Percentiles rank a stretch among this genome's conserved stretches.
Evolutionary conservation across 2,329 filamentous ascomycete genomes (phyloP).

Genomic region (Apiospora pterosperma): DNA sequence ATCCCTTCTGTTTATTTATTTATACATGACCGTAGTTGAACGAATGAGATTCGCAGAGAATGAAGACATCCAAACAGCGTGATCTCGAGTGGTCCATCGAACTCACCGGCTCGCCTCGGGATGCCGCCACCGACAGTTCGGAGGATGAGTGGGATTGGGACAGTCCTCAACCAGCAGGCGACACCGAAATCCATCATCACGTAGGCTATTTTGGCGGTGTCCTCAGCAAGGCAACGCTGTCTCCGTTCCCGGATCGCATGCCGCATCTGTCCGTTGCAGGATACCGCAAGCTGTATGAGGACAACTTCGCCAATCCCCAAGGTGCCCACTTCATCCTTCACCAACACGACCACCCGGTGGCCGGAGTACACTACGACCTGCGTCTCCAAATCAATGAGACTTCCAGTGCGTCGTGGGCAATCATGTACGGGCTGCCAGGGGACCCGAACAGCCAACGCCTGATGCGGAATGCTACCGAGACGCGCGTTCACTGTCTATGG

Average conservation of each 20-base stretch:
- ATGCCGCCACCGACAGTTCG: background rate
- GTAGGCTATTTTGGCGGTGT: conserved; percentile 33
- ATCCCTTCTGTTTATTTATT: no score
- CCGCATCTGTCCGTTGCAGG: conserved; percentile 31
- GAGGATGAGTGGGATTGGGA: background rate
- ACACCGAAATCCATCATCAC: conserved; percentile 31
- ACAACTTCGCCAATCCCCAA: conserved; percentile 22
- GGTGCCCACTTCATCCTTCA: conserved; percentile 65
- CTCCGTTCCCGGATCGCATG: conserved; percentile 14
- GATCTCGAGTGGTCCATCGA: conserved; percentile 42
- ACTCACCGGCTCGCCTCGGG: conserved; percentile 10
- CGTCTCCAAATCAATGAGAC: conserved; percentile 65
- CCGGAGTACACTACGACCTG: conserved; percentile 67
- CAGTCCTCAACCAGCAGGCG: conserved; percentile 23
- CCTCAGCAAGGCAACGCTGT: conserved; percentile 25
- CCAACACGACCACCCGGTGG: conserved; percentile 70
- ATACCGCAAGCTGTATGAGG: conserved; percentile 35
- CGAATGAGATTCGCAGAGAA: background rate
- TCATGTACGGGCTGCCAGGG: conserved; percentile 61
- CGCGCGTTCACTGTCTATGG: conserved; percentile 58
- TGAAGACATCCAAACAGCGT: conserved; percentile 34
- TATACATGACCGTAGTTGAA: background rate
- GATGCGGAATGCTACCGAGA: conserved; percentile 60
- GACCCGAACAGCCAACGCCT: conserved; percentile 51
- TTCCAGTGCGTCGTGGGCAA: conserved; percentile 62